Conservation (phyloP, 73 alveolate genomes). For the Paramecium pentaurelia region DNA sequence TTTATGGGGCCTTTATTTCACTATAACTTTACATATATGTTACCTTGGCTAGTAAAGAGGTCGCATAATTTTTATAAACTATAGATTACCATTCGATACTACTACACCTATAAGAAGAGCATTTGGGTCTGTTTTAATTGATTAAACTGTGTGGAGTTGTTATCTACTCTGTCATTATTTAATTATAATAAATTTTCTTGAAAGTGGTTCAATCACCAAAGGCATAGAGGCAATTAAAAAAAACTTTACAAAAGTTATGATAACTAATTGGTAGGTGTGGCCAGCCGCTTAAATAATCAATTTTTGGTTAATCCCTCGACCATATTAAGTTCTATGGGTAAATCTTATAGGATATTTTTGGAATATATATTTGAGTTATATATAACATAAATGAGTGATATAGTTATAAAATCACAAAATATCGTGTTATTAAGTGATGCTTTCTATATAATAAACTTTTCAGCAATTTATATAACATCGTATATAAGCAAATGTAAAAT, state of each 20-base stretch:
- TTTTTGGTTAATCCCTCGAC: not conserved
- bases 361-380: constrained; percentile 39
- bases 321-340: not conserved
- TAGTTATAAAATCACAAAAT: too few relatives aligned
- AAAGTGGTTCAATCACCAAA: not conserved
- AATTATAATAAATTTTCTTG: not conserved
- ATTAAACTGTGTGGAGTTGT: not conserved
- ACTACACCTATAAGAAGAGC: not conserved
- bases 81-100: constrained; percentile 25
- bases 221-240: constrained; percentile 8
- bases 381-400: not conserved
- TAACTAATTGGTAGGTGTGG: not conserved
- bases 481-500: too few relatives aligned
- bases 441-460: too few relatives aligned
- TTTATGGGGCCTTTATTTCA: constrained; percentile 35
- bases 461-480: too few relatives aligned
- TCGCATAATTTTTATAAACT: not conserved
- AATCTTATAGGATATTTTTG: constrained; percentile 14
- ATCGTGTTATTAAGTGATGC: too few relatives aligned
- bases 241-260: not conserved
- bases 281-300: constrained; percentile 14
- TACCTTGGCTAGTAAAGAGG: constrained; percentile 19
- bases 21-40: not conserved
- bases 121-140: not conserved
- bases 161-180: not conserved